Evolutionary conservation across 345 rosid species (phyloP), one percentile per base, ranked within the genome.

Genomic region (Moringa oleifera): DNA sequence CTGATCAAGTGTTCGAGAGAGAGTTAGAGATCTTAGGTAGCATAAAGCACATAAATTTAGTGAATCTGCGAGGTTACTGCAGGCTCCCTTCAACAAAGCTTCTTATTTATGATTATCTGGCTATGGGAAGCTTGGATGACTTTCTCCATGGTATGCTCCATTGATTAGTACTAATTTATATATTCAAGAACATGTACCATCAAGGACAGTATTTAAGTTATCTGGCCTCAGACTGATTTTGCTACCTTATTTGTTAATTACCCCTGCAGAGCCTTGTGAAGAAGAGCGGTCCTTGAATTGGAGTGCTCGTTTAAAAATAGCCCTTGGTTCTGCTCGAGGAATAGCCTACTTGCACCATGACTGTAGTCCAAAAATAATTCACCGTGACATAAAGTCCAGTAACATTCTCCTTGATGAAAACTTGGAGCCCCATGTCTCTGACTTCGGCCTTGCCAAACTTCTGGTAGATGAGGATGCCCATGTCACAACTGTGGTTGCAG

Each of bases 361-460:
- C 72, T 90, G 98, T 61, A 75, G 75, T 61, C 98, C 98, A 1
- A 90, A 82, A 77, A 86, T 93, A 28, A 71, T 90, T 58, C 98
- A 90, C 68, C 90, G 96, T 37, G 98, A 93, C 74, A 85, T 93
- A 54, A 93, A 93, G 71, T 88, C 98, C 20, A 90, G 98, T 76
- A 93, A 93, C 66, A 88, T 93, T 68, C 90, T 93, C 31, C 92
- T 93, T 23, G 85, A 87, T 70, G 97, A 90, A 71, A 90, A 86
- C 61, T 72, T 89, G 74, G 97, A 88, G 64, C 94, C 98, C 62
- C 87, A 76, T 62, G 98, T 93, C 67, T 79, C 96, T 10, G 97
- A 90, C 74, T 93, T 93, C 63, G 98, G 98, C 49, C 98, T 93
- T 28, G 98, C 98, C 53, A 85, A 90, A 74, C 98, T 93, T 77